A percentile compares a stretch with the other conserved stretches of the same genome.
Evolutionary conservation across 768 basidiomycete genomes (phyloP).

Genomic region (Mycena amicta): DNA sequence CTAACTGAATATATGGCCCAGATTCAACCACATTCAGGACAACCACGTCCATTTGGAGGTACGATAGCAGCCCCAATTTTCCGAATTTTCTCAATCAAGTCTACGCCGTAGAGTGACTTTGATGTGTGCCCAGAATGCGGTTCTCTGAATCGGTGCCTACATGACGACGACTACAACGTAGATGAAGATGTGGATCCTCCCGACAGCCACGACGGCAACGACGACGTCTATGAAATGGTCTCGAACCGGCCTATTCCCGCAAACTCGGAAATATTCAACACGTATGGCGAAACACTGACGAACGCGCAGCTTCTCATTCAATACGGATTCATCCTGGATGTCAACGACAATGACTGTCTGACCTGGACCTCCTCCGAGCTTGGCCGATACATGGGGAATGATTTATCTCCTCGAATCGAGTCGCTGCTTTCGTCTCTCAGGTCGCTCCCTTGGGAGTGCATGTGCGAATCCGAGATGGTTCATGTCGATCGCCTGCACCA

Average conservation of each 20-base stretch:
- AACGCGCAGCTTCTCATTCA: constrained; percentile 68
- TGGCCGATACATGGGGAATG: constrained; percentile 16
- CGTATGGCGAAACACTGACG: constrained; percentile 66
- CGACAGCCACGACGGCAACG: constrained; percentile 22
- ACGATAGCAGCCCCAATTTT: constrained; percentile 14
- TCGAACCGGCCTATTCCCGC: constrained; percentile 53
- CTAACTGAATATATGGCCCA: constrained; percentile 30
- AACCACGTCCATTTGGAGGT: constrained; percentile 80
- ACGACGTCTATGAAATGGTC: constrained; percentile 68
- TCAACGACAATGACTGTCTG: constrained; percentile 67
- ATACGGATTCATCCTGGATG: constrained; percentile 78
- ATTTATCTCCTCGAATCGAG: constrained; percentile 11
- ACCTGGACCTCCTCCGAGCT: constrained; percentile 43
- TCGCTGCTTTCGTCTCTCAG: constrained; percentile 7
- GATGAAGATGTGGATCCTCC: constrained; percentile 7
- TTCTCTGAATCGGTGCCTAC: constrained; percentile 64
- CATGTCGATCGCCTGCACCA: constrained; percentile 16
- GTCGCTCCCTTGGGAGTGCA: constrained; percentile 10
- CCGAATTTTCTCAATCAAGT: not conserved
- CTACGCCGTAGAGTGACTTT: constrained; percentile 59
- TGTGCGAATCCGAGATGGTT: constrained; percentile 27
- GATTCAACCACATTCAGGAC: constrained; percentile 73
- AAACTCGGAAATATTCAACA: constrained; percentile 69
- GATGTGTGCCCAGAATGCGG: constrained; percentile 77
- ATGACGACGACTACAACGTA: constrained; percentile 44